Evolutionary conservation across 2,329 filamentous ascomycete genomes (phyloP).

Genomic region (Scedosporium minutisporum): DNA sequence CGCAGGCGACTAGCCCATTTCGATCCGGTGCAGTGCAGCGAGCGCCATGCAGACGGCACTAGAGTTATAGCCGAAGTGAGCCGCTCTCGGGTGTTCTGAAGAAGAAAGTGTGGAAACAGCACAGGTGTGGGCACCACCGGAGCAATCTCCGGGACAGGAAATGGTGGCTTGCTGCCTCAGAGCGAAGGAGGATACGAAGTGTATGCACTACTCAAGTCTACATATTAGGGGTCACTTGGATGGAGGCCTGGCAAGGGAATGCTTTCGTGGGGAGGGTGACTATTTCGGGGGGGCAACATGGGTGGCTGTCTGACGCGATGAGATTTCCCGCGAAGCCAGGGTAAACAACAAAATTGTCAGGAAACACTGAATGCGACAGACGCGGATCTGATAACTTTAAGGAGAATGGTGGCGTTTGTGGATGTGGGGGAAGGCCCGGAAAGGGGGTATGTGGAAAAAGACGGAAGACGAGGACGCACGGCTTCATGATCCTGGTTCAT

Average conservation of each 20-base stretch:
- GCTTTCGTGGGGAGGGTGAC: not conserved
- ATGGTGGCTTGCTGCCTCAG: not conserved
- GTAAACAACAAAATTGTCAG: not conserved
- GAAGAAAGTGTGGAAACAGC: not conserved
- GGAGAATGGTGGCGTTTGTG: not conserved
- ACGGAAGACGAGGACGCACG: not conserved
- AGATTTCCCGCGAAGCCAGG: not conserved
- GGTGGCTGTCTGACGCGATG: not conserved
- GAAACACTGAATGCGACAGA: not conserved
- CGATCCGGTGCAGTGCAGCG: too few relatives aligned
- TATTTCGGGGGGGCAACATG: not conserved
- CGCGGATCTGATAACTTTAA: slow-evolving; percentile 8
- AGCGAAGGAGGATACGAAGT: not conserved
- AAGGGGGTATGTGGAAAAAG: not conserved
- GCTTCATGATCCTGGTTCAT: not conserved
- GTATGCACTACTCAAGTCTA: too few relatives aligned
- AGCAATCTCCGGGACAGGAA: not conserved
- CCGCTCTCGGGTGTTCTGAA: not conserved
- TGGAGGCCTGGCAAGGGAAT: not conserved
- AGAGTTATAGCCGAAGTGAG: not conserved
- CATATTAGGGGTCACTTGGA: too few relatives aligned
- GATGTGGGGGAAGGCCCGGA: not conserved
- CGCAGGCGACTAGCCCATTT: not conserved
- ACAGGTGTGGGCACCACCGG: not conserved
- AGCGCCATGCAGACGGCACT: not conserved